phyloP scores from a whole-genome alignment of 441 rosid species.

The Pelargonium citronellum region DNA sequence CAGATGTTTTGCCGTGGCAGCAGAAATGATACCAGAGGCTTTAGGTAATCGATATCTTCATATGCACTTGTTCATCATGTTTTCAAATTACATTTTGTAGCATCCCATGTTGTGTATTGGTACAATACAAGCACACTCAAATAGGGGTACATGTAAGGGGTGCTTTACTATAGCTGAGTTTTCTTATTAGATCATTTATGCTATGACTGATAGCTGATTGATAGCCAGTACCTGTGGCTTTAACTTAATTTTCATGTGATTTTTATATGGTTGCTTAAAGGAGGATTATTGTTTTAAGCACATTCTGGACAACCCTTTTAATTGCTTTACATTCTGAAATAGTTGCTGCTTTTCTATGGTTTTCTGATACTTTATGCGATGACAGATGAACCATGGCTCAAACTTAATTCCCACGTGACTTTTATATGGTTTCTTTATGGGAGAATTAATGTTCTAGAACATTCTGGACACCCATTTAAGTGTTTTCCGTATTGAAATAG shows the following conservation, averaged over 20 bases:
- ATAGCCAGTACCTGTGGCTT: neutral
- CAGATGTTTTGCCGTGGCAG: conserved; percentile 99
- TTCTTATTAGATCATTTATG: neutral
- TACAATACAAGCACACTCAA: neutral
- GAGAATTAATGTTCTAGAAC: too few relatives aligned
- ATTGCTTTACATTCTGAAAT: neutral
- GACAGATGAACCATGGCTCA: too few relatives aligned
- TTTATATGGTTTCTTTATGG: too few relatives aligned
- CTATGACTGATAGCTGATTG: neutral
- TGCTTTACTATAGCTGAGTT: neutral
- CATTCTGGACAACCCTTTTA: neutral
- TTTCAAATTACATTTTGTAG: neutral
- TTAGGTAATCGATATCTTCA: conserved; percentile 56
- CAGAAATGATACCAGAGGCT: conserved; percentile 87
- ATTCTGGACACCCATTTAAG: too few relatives aligned
- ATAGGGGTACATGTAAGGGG: neutral
- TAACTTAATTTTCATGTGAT: neutral
- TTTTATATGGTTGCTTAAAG: neutral
- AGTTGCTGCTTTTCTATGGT: neutral
- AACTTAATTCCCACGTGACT: too few relatives aligned
- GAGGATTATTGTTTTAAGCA: neutral
- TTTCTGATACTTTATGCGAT: too few relatives aligned
- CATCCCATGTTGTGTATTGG: neutral
- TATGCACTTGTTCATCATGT: too few relatives aligned
- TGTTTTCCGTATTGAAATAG: too few relatives aligned